Base-by-base conservation (phyloP, 257 asterid species). In the Lycium barbarum region DNA sequence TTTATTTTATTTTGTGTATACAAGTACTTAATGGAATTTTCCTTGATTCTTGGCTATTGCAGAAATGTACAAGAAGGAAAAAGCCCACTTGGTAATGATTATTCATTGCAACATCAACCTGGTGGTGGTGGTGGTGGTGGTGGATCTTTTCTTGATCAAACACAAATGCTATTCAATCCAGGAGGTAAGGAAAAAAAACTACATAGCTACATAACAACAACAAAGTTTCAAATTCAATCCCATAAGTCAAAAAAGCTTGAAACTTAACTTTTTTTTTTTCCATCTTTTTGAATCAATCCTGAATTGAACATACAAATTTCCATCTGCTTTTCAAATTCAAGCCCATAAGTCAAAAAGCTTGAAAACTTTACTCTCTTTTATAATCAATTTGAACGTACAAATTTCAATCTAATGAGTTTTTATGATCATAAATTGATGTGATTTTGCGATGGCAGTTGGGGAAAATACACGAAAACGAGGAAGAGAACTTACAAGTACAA, bases 51-150 rank as follows among this genome's bases (percentile, higher is more conserved):
- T 51, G 58, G 13, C 55, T 78, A 40, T 53, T 38, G 85, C 88
- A 90, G 91, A 87, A 81, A 74, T 83, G 83, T 67, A 35, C 89
- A 88, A 79, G 90, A 88, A 70, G 88, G 88, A 15, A 91, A 83
- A 33, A 59, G 38, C 81, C 86, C 87, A 22, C 80, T 62, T 4
- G 86, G 88, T 3, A 82, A 83, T 76, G 82, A 86, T 66, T 84
- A 82, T 78, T 76, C 83, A 20, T 88, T 84, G 62, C 90, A 85
- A 47, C 86, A 87, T 22, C 88, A 83, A 45, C 67, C 78, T 1
- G 88, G 80, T 22, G 68, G 13, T 62, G 38, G 38, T 26, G 62
- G 15, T 71, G 57, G 61, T 72, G 55, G 81, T 9, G 81, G 81
- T 0, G 87, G 86, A 63, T 20, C 86, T 14, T 87, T 87, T 79